These are phyloP conservation scores for Metschnikowia baotianmanensis DNA, from an alignment of 805 yeast species.

Conservation along the genomic window DNA sequence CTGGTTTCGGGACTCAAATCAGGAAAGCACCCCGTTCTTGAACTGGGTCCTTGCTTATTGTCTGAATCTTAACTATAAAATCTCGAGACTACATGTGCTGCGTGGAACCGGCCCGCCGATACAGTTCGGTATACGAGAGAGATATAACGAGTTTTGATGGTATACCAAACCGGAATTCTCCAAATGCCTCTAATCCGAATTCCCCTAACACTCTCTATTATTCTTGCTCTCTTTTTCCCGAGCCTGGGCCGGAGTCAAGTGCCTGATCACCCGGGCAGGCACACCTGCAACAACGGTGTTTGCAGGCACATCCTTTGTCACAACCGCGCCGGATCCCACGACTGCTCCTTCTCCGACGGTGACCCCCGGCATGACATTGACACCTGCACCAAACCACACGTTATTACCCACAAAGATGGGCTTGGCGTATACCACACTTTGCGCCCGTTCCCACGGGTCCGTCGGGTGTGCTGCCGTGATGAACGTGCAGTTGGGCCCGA, in stretches of 20 bases:
- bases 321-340: constrained; percentile 69
- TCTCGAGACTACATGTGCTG: too few species aligned
- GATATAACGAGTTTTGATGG: too few species aligned
- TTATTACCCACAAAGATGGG: constrained; percentile 61
- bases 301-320: constrained; percentile 54
- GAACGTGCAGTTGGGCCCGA: constrained; percentile 63
- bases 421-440: constrained; percentile 50
- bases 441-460: constrained; percentile 43
- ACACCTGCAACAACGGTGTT: constrained; percentile 59
- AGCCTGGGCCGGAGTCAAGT: constrained; percentile 22
- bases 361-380: constrained; percentile 62
- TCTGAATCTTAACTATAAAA: too few species aligned
- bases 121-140: too few species aligned
- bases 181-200: too few species aligned
- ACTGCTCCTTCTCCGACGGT: constrained; percentile 60
- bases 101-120: too few species aligned
- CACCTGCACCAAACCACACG: constrained; percentile 67
- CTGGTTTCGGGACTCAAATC: too few species aligned
- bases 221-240: background rate
- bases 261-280: constrained; percentile 52
- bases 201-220: too few species aligned
- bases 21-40: too few species aligned
- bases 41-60: too few species aligned
- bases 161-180: too few species aligned
- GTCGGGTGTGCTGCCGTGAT: constrained; percentile 65